Evolutionary conservation across 148 eudicot genomes (phyloP), one percentile per base, ranked within the genome.

Genomic region (Rhododendron ferrugineum): DNA sequence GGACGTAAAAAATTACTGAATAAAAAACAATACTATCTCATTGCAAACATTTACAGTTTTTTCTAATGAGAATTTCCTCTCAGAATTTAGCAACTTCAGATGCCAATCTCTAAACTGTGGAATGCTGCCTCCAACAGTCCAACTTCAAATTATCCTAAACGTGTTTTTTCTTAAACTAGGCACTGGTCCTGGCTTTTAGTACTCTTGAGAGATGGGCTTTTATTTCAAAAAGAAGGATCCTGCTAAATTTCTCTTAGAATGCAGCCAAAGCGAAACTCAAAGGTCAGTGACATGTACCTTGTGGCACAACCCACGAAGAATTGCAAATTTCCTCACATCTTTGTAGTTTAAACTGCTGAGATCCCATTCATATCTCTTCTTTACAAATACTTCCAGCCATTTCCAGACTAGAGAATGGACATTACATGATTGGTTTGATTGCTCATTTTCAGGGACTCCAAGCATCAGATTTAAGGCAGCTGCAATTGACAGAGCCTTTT

Each of bases 281-380:
- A 80, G 58, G 49, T 32, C 40, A 79, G 72, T 76, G 37, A 26
- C 23, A 81, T 77, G 44, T 93, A 97, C 99, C 98, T 97, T 97
- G 86, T 97, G 95, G 91, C 99, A 93, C 83, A 97, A 90, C 77
- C 99, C 99, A 83, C 99, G 98, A 54, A 97, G 93, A 88, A 97
- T 86, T 79, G 98, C 97, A 82, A 95, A 94, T 88, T 97, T 97
- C 85, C 99, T 95, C 80, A 97, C 87, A 86, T 97, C 98, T 79
- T 91, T 93, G 92, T 89, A 95, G 90, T 93, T 89, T 82, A 89
- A 90, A 81, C 88, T 92, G 86, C 88, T 91, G 85, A 97, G 89
- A 85, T 97, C 94, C 99, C 99, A 97, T 37, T 91, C 98, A 91
- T 92, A 97, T 85, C 98, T 89, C 86, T 94, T 94, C 88, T 89